phyloP scores from a whole-genome alignment of 331 rosid species.

The Malus hybrid region DNA sequence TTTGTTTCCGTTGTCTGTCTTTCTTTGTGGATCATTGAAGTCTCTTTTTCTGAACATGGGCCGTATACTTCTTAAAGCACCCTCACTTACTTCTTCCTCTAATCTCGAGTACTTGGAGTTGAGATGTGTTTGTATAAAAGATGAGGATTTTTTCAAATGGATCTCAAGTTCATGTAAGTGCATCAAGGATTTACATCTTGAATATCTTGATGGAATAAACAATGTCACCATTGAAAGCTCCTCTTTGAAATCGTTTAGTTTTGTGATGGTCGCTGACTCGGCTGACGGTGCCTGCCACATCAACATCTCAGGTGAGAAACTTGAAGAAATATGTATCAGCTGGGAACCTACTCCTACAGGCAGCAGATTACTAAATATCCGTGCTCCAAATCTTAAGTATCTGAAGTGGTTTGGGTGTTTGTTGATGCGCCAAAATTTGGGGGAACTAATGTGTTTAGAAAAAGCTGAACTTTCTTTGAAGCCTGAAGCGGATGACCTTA shows the following conservation, averaged over 20 bases:
- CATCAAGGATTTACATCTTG: background rate
- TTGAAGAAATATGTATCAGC: background rate
- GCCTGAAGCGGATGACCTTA: background rate
- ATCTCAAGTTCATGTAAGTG: background rate
- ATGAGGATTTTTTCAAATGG: background rate
- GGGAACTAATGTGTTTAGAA: background rate
- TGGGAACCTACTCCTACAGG: background rate
- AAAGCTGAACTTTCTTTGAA: background rate
- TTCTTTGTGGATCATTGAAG: background rate
- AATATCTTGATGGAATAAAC: background rate
- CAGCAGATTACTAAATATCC: background rate
- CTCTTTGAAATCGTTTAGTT: background rate
- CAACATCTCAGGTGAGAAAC: background rate
- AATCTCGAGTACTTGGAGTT: background rate
- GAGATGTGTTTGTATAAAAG: background rate
- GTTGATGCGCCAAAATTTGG: background rate
- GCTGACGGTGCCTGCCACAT: background rate
- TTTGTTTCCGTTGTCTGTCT: background rate
- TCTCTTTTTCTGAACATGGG: background rate
- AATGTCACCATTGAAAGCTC: background rate
- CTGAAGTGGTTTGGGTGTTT: background rate
- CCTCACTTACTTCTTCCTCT: background rate
- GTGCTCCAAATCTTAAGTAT: background rate
- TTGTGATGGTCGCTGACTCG: background rate
- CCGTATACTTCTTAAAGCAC: background rate